Evolutionary conservation across 2,329 filamentous ascomycete species (phyloP).

Genomic region (Fusarium fracticaudum): DNA sequence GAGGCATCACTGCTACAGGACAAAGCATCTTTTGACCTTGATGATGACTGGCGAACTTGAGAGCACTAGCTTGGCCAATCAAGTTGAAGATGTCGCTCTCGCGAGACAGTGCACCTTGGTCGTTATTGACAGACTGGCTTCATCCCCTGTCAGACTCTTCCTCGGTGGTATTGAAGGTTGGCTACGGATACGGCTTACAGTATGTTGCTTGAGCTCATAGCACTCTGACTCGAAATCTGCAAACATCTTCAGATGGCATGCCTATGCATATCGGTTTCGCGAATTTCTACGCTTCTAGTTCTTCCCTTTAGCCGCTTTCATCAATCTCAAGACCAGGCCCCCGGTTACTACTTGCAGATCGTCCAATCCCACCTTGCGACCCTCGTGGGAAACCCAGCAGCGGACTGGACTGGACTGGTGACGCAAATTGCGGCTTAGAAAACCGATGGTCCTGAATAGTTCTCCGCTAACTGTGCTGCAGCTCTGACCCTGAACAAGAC

Average conservation of each 20-base stretch:
- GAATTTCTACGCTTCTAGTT: slow-evolving; percentile 26
- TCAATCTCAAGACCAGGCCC: slow-evolving; percentile 34
- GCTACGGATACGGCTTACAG: not conserved
- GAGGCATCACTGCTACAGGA: slow-evolving; percentile 16
- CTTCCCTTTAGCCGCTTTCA: slow-evolving; percentile 35
- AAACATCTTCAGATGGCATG: not conserved
- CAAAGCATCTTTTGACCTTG: slow-evolving; percentile 23
- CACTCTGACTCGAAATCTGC: not conserved
- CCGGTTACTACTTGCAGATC: slow-evolving; percentile 43
- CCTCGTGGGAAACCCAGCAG: slow-evolving; percentile 28
- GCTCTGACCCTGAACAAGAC: slow-evolving; percentile 3
- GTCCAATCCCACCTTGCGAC: slow-evolving; percentile 37
- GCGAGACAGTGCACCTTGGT: slow-evolving; percentile 13
- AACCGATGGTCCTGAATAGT: not conserved
- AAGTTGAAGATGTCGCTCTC: not conserved
- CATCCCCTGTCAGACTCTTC: not conserved
- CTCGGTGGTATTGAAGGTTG: not conserved
- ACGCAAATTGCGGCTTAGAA: slow-evolving; percentile 35
- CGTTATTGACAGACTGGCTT: slow-evolving; percentile 14
- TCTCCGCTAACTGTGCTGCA: slow-evolving; percentile 16
- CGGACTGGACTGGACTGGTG: slow-evolving; percentile 32
- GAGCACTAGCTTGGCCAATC: slow-evolving; percentile 19
- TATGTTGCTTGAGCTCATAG: not conserved
- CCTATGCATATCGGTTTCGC: not conserved
- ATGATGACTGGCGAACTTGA: slow-evolving; percentile 12